Conservation (phyloP, 73 alveolate genomes). For the Durusdinium trenchii region DNA sequence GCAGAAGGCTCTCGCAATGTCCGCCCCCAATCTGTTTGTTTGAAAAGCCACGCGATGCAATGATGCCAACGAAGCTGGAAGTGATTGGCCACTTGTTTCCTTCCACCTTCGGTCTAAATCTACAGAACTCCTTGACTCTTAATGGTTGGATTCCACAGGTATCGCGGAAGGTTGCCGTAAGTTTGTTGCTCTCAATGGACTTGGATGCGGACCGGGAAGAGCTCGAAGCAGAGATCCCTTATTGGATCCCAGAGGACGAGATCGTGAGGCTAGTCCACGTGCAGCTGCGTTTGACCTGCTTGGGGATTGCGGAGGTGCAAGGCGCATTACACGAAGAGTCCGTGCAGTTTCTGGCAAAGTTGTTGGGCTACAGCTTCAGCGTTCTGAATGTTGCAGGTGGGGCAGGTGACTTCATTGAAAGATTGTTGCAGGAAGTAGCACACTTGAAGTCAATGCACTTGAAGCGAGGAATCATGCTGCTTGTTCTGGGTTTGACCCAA, state of each 20-base stretch:
- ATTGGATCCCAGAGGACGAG: neutral
- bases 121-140: neutral
- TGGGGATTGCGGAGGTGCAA: neutral
- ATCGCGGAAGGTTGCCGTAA: neutral
- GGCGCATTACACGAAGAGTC: too few relatives aligned
- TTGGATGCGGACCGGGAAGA: neutral
- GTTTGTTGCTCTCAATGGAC: conserved; percentile 20
- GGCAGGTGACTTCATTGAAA: too few relatives aligned
- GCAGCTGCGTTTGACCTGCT: conserved; percentile 48
- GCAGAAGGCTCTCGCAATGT: neutral
- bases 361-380: too few relatives aligned
- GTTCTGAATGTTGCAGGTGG: too few relatives aligned
- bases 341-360: too few relatives aligned
- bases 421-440: too few relatives aligned
- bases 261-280: neutral
- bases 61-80: neutral
- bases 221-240: neutral
- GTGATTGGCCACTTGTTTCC: conserved; percentile 14
- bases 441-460: too few relatives aligned
- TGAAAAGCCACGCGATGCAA: neutral
- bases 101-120: neutral
- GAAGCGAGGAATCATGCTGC: too few relatives aligned
- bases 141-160: neutral
- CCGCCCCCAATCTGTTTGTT: neutral
- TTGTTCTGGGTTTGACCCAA: too few relatives aligned